A percentile compares a stretch with the other conserved stretches of the same genome.
Evolutionary conservation across 345 rosid species (phyloP).

Genomic region (Salix koriyanagi): DNA sequence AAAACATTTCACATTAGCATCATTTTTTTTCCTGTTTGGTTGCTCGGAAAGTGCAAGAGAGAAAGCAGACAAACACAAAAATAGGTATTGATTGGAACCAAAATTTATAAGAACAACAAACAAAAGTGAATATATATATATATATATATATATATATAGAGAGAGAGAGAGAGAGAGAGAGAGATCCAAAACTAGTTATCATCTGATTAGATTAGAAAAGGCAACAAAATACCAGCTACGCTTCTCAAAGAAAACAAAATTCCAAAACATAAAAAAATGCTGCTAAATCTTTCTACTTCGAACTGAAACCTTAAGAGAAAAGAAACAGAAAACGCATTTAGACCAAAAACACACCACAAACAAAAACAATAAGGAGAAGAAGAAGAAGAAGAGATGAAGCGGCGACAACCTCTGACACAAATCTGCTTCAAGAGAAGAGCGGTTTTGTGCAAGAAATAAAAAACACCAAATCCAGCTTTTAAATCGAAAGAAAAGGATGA

Average conservation of each 20-base stretch:
- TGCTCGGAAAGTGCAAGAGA: slow-evolving; percentile 16
- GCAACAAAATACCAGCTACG: not conserved
- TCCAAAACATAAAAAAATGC: not conserved
- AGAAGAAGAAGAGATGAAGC: not conserved
- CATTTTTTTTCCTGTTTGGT: slow-evolving; percentile 3
- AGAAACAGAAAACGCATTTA: too few relatives aligned
- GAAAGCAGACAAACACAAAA: too few relatives aligned
- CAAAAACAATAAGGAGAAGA: not conserved
- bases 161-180: too few relatives aligned
- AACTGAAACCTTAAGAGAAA: too few relatives aligned
- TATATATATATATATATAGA: too few relatives aligned
- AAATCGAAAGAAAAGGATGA: not conserved
- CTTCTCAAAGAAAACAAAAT: not conserved
- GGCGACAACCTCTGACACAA: not conserved
- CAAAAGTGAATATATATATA: not conserved
- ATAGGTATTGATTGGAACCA: not conserved
- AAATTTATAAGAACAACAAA: not conserved
- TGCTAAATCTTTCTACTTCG: too few relatives aligned
- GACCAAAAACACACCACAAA: too few relatives aligned
- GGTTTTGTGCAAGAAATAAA: not conserved
- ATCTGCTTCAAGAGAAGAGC: not conserved
- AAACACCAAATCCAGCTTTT: not conserved
- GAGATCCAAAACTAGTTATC: not conserved
- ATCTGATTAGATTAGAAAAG: not conserved
- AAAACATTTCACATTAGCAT: not conserved